These are phyloP conservation scores for Tulasnella sp. DNA, from an alignment of 768 basidiomycete species.

Conservation along the genomic window DNA sequence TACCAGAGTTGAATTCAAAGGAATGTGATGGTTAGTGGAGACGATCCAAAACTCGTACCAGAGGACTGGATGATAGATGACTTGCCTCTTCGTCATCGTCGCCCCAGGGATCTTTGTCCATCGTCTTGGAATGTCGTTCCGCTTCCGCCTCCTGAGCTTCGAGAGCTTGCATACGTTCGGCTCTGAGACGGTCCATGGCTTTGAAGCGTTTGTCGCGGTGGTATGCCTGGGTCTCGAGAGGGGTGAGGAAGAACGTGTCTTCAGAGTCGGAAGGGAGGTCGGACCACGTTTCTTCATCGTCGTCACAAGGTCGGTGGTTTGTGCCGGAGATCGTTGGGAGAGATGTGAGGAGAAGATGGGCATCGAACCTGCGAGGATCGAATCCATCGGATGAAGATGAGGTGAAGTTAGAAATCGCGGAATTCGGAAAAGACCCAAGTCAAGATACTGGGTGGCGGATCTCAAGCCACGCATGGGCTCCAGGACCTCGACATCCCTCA, in stretches of 20 bases:
- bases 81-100: conserved; percentile 61
- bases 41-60: background rate
- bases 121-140: conserved; percentile 22
- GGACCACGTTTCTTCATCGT: conserved; percentile 54
- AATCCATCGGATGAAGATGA: no score
- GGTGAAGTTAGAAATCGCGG: no score
- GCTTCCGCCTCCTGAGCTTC: conserved; percentile 34
- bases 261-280: conserved; percentile 78
- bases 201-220: conserved; percentile 56
- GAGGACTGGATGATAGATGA: background rate
- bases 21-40: no score
- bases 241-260: conserved; percentile 72
- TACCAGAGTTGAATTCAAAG: no score
- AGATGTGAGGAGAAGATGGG: no score
- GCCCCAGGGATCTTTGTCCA: conserved; percentile 43
- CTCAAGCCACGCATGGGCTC: no score
- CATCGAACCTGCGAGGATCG: no score
- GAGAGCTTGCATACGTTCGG: conserved; percentile 56
- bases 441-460: no score
- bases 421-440: no score
- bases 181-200: conserved; percentile 46
- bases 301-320: no score
- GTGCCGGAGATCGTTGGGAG: no score
- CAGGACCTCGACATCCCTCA: no score
- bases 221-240: conserved; percentile 55